phyloP scores from a whole-genome alignment of 2,329 filamentous ascomycete species.

The Pestalotiopsis sp. region DNA sequence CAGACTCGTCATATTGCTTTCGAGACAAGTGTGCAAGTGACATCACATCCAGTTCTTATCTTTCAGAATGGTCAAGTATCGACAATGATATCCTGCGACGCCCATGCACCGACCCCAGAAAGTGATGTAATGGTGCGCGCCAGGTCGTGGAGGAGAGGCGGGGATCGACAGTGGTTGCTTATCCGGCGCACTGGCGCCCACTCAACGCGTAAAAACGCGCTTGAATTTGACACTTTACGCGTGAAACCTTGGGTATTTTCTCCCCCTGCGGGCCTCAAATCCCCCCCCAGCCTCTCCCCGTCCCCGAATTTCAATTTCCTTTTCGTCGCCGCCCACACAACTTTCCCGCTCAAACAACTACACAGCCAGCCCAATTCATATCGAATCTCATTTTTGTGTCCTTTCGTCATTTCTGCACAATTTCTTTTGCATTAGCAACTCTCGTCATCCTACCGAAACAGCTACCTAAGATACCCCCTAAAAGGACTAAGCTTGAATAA shows the following conservation, averaged over 20 bases:
- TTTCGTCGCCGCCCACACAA: slow-evolving; percentile 1
- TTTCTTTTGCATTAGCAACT: slow-evolving; percentile 1
- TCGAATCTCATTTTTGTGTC: not conserved
- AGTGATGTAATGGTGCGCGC: not conserved
- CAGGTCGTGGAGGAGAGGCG: not conserved
- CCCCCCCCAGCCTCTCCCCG: not conserved
- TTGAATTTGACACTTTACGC: not conserved
- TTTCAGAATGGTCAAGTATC: too few species aligned
- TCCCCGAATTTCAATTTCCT: not conserved
- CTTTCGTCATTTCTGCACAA: slow-evolving; percentile 3
- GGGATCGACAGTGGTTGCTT: not conserved
- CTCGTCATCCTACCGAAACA: not conserved
- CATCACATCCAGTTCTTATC: too few species aligned
- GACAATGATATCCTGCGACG: too few species aligned
- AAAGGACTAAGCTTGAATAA: not conserved
- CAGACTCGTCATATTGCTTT: too few species aligned
- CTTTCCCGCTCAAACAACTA: not conserved
- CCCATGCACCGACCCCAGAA: not conserved
- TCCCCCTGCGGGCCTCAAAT: not conserved
- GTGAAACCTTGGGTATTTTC: not conserved
- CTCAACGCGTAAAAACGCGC: slow-evolving; percentile 12
- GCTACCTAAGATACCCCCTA: not conserved
- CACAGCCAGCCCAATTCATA: not conserved
- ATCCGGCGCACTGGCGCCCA: not conserved
- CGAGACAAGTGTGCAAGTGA: too few species aligned